phyloP scores from a whole-genome alignment of 805 yeast species.

The Candida boleticola region DNA sequence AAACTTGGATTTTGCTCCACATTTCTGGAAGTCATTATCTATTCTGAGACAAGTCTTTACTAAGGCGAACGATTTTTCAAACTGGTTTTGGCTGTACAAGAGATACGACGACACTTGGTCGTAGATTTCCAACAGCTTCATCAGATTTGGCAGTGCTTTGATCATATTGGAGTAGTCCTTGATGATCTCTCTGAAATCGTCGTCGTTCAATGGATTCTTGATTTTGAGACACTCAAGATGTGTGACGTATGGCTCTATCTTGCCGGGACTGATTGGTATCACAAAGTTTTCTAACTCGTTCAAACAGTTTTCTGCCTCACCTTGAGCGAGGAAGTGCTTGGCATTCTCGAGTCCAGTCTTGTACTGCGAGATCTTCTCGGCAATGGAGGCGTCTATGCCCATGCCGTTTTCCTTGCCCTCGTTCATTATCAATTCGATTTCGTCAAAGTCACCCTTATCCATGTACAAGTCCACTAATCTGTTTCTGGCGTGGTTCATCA shows the following conservation, averaged over 20 bases:
- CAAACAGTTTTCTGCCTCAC: slow-evolving; percentile 23
- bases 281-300: slow-evolving; percentile 23
- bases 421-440: slow-evolving; percentile 13
- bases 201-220: slow-evolving; percentile 8
- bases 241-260: slow-evolving; percentile 32
- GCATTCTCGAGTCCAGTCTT: slow-evolving; percentile 13
- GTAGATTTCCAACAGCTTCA: slow-evolving; percentile 20
- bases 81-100: slow-evolving; percentile 51
- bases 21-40: slow-evolving; percentile 68
- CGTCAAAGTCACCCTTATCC: slow-evolving; percentile 51
- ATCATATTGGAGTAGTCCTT: slow-evolving; percentile 25
- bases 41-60: slow-evolving; percentile 69
- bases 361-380: slow-evolving; percentile 4
- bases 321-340: slow-evolving; percentile 8
- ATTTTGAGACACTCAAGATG: slow-evolving; percentile 24
- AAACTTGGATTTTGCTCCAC: slow-evolving; percentile 57
- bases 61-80: slow-evolving; percentile 48
- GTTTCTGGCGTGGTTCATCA: slow-evolving; percentile 46
- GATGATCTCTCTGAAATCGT: slow-evolving; percentile 15
- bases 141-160: slow-evolving; percentile 22
- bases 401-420: slow-evolving; percentile 8
- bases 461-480: slow-evolving; percentile 49
- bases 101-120: slow-evolving; percentile 25
- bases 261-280: slow-evolving; percentile 41
- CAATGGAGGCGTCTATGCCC: slow-evolving; percentile 4